Base-by-base conservation (phyloP, 129 eudicot species). In the Chrysanthemum makinoi region DNA sequence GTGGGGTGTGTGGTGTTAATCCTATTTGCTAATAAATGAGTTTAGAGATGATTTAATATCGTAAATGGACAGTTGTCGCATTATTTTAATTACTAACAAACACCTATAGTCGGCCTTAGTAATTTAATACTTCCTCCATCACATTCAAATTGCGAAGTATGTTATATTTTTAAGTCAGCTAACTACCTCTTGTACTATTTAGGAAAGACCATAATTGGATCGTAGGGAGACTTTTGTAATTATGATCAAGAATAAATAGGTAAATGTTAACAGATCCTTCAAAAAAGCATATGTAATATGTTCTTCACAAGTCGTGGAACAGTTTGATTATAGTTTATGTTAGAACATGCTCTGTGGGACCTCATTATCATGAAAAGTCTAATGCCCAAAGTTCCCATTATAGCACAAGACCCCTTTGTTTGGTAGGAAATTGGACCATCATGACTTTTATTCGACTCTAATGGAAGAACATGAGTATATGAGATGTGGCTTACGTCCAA, bases 401-500 rank as follows among this genome's bases (percentile, higher is more conserved):
- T 72, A 68, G 69, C 69, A 33, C n/a, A 65, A 15, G 65, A 17
- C 43, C 35, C 57, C 46, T 66, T 46, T 52, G 64, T 75, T 76
- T 49, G 75, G 18, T 68, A 43, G 61, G 58, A 22, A 56, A 66
- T 13, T 66, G 43, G 69, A 68, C 63, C 69, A 18, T 76, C 52
- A 28, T 66, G 74, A 56, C 46, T 39, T 67, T 67, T 14, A 67
- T 68, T 43, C 19, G 73, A 76, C 43, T 19, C 18, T 14, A 58
- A 57, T 19, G 74, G 80, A 11, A 68, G 67, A 59, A 76, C 62
- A 66, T 59, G n/a, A n/a, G n/a, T n/a, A n/a, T n/a, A n/a, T n/a
- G 51, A 33, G 61, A 22, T 47, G 62, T 49, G 19, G 69, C 30
- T 72, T 61, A 61, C 7, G 69, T 69, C 74, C 30, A 68, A 30